phyloP scores from a whole-genome alignment of 1,284 basidiomycete species.

The Dichomitus squalens region DNA sequence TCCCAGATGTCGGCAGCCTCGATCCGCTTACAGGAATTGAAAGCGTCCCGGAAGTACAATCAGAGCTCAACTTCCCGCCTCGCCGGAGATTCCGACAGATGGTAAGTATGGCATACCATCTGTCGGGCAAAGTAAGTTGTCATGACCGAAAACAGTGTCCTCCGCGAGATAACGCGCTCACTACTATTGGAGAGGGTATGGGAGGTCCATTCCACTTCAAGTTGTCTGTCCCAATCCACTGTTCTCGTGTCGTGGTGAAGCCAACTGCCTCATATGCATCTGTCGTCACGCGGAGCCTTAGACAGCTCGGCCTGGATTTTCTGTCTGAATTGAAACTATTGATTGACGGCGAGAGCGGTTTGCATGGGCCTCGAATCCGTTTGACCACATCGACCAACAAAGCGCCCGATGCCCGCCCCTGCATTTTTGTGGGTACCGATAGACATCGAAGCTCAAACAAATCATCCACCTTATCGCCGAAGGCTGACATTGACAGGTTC shows the following conservation, averaged over 20 bases:
- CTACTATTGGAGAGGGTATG: too few species aligned
- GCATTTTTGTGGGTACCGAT: not conserved
- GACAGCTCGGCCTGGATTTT: not conserved
- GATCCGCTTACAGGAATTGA: not conserved
- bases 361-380: not conserved
- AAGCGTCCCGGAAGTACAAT: too few species aligned
- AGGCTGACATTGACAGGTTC: not conserved
- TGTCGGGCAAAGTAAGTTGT: too few species aligned
- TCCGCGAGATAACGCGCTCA: too few species aligned
- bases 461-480: not conserved
- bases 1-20: not conserved
- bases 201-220: slow-evolving; percentile 3
- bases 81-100: too few species aligned
- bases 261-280: slow-evolving; percentile 6
- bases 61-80: too few species aligned
- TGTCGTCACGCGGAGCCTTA: slow-evolving; percentile 3
- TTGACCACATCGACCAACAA: slow-evolving; percentile 1
- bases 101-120: too few species aligned
- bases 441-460: slow-evolving; percentile 5
- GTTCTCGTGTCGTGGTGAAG: not conserved
- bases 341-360: not conserved
- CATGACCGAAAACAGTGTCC: too few species aligned
- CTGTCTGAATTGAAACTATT: not conserved
- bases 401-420: slow-evolving; percentile 6
- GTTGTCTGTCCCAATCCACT: not conserved